These are phyloP conservation scores for Hydnum rufescens DNA, from an alignment of 768 basidiomycete species.

Conservation along the genomic window DNA sequence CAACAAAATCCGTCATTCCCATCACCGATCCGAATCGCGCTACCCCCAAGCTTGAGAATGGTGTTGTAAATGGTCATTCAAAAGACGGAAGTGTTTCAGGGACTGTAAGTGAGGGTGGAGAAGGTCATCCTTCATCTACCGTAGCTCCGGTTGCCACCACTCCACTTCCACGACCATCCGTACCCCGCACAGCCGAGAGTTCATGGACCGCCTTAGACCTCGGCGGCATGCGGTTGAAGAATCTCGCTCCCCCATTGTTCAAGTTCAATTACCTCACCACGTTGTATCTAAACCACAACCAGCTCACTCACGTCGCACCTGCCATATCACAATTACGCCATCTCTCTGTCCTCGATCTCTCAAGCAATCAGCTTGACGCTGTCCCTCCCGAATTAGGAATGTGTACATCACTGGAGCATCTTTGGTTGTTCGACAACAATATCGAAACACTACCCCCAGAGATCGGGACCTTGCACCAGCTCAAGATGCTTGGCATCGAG, in stretches of 20 bases:
- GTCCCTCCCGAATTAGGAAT: slow-evolving; percentile 82
- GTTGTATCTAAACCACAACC: slow-evolving; percentile 94
- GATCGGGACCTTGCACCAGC: slow-evolving; percentile 74
- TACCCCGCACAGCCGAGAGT: slow-evolving; percentile 47
- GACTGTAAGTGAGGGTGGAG: slow-evolving; percentile 16
- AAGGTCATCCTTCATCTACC: slow-evolving; percentile 48
- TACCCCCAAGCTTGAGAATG: slow-evolving; percentile 12
- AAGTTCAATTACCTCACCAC: slow-evolving; percentile 37
- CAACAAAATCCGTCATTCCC: slow-evolving; percentile 70
- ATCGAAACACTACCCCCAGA: slow-evolving; percentile 70
- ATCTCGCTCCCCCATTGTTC: slow-evolving; percentile 43
- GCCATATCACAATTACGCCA: slow-evolving; percentile 70
- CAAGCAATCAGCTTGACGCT: slow-evolving; percentile 59
- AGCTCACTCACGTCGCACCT: slow-evolving; percentile 54
- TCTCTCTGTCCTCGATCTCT: slow-evolving; percentile 78
- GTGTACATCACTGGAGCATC: slow-evolving; percentile 72
- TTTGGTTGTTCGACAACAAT: slow-evolving; percentile 91
- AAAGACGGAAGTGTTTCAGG: slow-evolving; percentile 27
- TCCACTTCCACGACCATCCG: slow-evolving; percentile 6
- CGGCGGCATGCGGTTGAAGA: slow-evolving; percentile 88
- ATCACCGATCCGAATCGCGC: slow-evolving; percentile 73
- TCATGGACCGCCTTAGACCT: slow-evolving; percentile 88
- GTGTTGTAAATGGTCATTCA: slow-evolving; percentile 13
- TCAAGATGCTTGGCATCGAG: slow-evolving; percentile 86
- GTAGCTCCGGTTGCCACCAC: slow-evolving; percentile 45